phyloP scores from a whole-genome alignment of 2,329 filamentous ascomycete genomes.

The Blastomyces percursus region DNA sequence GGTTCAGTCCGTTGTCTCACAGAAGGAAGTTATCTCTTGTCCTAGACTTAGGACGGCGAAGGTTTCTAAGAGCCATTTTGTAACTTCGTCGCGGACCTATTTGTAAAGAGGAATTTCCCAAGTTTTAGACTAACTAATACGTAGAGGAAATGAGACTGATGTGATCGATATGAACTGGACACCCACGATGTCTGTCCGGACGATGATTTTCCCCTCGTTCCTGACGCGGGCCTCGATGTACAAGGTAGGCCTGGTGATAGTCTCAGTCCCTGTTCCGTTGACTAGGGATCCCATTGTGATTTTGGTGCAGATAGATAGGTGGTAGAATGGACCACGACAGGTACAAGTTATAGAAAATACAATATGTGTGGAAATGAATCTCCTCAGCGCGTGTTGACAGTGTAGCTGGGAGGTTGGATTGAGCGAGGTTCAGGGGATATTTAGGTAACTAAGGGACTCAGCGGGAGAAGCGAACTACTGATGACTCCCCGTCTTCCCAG shows the following conservation, averaged over 20 bases:
- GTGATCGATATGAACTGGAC: neutral
- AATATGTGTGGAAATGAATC: neutral
- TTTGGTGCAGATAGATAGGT: neutral
- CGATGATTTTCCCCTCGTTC: constrained; percentile 17
- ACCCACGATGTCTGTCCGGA: constrained; percentile 25
- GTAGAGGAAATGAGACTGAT: neutral
- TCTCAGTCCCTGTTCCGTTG: neutral
- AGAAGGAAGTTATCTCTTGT: constrained; percentile 23
- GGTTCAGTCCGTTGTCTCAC: constrained; percentile 14
- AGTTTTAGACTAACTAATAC: neutral
- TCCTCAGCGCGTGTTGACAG: no score
- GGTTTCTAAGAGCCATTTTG: constrained; percentile 26
- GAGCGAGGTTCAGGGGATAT: neutral
- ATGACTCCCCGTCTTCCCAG: neutral
- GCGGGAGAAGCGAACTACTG: no score
- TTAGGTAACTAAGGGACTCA: neutral
- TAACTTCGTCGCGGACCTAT: constrained; percentile 29
- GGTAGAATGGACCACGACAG: neutral
- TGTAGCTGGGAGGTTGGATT: neutral
- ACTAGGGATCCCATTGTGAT: neutral
- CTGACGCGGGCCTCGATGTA: constrained; percentile 32
- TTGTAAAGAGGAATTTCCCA: neutral
- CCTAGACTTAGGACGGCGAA: constrained; percentile 26
- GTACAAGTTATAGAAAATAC: neutral
- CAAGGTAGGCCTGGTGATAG: constrained; percentile 21